Evolutionary conservation across 305 asterid genomes (phyloP).

Genomic region (Solanum hybrid): DNA sequence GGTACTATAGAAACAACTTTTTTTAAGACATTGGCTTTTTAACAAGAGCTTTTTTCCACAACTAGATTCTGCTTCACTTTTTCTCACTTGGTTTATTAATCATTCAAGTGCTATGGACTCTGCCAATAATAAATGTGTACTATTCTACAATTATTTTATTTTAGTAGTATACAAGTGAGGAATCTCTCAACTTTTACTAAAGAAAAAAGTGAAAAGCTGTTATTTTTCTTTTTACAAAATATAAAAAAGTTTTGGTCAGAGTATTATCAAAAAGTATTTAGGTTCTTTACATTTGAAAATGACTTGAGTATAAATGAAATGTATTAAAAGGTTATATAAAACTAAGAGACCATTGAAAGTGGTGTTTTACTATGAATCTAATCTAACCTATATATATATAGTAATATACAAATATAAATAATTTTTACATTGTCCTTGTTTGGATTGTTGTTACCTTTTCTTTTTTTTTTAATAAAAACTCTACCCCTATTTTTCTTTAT

Average conservation of each 20-base stretch:
- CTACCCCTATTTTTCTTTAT: neutral
- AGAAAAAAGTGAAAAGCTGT: slow-evolving; percentile 12
- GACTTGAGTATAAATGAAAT: neutral
- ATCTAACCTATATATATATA: neutral
- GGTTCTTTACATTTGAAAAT: neutral
- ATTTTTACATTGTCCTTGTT: neutral
- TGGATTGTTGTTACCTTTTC: neutral
- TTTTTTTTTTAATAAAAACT: neutral
- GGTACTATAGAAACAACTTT: neutral
- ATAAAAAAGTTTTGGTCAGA: neutral
- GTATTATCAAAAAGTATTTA: neutral
- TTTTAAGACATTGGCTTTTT: neutral
- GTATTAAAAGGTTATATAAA: neutral
- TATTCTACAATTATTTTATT: neutral
- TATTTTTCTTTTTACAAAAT: neutral
- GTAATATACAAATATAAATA: neutral
- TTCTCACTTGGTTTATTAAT: neutral
- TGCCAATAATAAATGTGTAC: slow-evolving; percentile 1
- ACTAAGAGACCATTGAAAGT: neutral
- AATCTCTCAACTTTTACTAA: slow-evolving; percentile 8
- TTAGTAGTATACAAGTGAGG: slow-evolving; percentile 4
- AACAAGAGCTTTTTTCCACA: neutral
- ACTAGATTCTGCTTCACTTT: slow-evolving; percentile 4
- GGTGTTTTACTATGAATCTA: neutral
- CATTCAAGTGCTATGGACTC: slow-evolving; percentile 3